Evolutionary conservation across 768 basidiomycete species (phyloP).

Genomic region (Auricularia sp.): DNA sequence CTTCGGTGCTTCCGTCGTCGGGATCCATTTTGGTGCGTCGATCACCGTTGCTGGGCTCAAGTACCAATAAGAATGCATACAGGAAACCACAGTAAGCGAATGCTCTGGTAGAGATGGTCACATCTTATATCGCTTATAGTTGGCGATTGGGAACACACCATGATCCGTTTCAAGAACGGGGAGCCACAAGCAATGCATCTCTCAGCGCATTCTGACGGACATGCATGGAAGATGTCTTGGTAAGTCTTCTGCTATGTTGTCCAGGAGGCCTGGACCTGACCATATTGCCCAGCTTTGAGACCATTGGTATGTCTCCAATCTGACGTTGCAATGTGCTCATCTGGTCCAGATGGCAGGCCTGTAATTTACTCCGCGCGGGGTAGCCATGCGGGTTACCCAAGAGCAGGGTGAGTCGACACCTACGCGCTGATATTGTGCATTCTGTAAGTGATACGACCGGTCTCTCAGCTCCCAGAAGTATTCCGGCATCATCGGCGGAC

Average conservation of each 20-base stretch:
- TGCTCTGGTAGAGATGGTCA: background rate
- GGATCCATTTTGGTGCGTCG: background rate
- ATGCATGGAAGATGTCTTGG: slow-evolving; percentile 12
- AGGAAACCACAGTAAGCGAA: background rate
- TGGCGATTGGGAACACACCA: slow-evolving; percentile 27
- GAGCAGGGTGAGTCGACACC: background rate
- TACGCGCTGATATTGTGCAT: background rate
- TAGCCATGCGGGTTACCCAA: background rate
- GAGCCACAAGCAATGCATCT: slow-evolving; percentile 18
- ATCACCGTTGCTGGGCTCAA: background rate
- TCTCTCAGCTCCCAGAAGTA: background rate
- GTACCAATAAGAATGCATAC: background rate
- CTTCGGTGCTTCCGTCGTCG: background rate
- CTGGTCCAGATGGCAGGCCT: background rate
- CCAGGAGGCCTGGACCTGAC: too few species aligned
- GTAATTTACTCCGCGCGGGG: background rate
- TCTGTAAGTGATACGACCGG: background rate
- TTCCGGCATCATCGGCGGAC: background rate
- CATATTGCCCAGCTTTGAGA: background rate
- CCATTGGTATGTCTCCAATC: background rate
- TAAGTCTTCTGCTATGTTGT: background rate
- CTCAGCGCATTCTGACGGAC: slow-evolving; percentile 21
- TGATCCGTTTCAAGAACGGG: slow-evolving; percentile 24
- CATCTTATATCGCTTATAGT: slow-evolving; percentile 3
- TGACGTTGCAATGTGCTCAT: background rate